A percentile compares a stretch with the other conserved stretches of the same genome.
phyloP scores from a whole-genome alignment of 2,329 filamentous ascomycete species.

The Diplodia intermedia region DNA sequence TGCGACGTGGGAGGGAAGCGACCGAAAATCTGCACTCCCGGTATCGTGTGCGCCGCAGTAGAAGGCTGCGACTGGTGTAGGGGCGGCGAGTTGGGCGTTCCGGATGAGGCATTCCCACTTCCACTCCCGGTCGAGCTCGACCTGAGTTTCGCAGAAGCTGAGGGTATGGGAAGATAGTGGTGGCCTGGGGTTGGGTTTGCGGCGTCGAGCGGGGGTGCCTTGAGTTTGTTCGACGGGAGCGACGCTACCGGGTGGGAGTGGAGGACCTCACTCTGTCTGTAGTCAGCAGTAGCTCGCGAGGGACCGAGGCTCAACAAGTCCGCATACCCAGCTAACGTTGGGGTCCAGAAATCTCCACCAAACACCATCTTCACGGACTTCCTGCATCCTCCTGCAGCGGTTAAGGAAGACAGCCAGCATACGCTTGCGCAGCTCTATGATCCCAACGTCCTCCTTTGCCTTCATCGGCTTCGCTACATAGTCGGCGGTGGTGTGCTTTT shows the following conservation, averaged over 20 bases:
- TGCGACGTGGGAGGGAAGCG: constrained; percentile 83
- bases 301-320: neutral
- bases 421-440: constrained; percentile 94
- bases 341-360: constrained; percentile 98
- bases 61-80: constrained; percentile 58
- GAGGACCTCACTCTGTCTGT: constrained; percentile 82
- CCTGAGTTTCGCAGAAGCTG: constrained; percentile 84
- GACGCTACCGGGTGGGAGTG: constrained; percentile 88
- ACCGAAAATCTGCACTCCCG: constrained; percentile 70
- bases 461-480: constrained; percentile 98
- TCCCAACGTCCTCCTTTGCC: constrained; percentile 95
- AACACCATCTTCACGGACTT: constrained; percentile 89
- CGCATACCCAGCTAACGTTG: constrained; percentile 92
- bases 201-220: constrained; percentile 92
- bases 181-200: constrained; percentile 92
- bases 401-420: constrained; percentile 98
- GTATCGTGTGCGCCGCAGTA: constrained; percentile 62
- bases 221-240: constrained; percentile 91
- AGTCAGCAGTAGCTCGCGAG: constrained; percentile 29
- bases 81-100: constrained; percentile 63
- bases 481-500: constrained; percentile 98
- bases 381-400: constrained; percentile 89
- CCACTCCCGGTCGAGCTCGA: constrained; percentile 41
- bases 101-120: constrained; percentile 51
- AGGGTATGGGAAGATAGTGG: constrained; percentile 83